These are phyloP conservation scores for Psidium friedrichsthalianum DNA, from an alignment of 345 rosid genomes.

Conservation along the genomic window DNA sequence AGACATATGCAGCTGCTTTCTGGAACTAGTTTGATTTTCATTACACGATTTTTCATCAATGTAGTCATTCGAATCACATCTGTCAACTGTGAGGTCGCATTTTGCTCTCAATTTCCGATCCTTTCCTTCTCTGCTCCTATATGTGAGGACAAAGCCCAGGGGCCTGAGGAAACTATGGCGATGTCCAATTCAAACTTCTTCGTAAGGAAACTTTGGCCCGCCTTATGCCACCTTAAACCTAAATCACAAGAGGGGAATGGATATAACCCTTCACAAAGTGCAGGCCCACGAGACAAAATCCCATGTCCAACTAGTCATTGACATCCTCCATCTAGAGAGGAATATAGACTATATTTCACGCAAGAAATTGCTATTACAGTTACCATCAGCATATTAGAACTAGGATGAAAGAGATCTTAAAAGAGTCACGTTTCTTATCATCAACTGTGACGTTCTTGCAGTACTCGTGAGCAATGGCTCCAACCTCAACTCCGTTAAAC, in stretches of 20 bases:
- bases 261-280: not conserved
- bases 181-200: not conserved
- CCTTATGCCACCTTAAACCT: not conserved
- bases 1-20: not conserved
- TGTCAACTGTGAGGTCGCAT: not conserved
- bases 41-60: not conserved
- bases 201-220: not conserved
- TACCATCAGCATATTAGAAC: not conserved
- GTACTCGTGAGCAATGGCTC: not conserved
- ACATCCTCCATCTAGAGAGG: too few relatives aligned
- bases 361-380: too few relatives aligned
- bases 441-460: not conserved
- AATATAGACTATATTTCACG: too few relatives aligned
- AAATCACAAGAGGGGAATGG: not conserved
- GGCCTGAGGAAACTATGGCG: not conserved
- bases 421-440: not conserved
- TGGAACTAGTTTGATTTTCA: not conserved
- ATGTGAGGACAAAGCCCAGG: rapidly evolving
- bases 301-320: not conserved
- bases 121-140: not conserved
- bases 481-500: not conserved
- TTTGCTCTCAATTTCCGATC: not conserved
- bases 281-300: not conserved
- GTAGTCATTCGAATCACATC: not conserved
- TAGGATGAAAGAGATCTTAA: not conserved